These are phyloP conservation scores for Aspergillus melleus DNA, from an alignment of 2,329 filamentous ascomycete genomes.

Conservation along the genomic window DNA sequence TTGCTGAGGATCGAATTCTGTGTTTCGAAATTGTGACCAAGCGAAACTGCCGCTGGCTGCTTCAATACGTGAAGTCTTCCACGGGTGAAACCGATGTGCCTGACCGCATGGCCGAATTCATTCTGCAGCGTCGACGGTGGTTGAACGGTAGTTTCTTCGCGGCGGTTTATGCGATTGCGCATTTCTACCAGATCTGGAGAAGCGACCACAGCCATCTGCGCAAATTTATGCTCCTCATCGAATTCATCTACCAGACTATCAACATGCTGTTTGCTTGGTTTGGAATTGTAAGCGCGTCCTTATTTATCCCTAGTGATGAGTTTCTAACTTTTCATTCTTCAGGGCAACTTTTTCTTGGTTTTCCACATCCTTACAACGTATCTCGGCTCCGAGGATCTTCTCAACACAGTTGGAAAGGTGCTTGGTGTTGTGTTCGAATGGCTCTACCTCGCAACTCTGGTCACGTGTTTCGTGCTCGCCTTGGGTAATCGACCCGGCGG, in stretches of 20 bases:
- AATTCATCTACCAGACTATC: constrained; percentile 89
- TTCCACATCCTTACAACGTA: constrained; percentile 95
- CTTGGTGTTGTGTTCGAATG: constrained; percentile 92
- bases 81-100: constrained; percentile 97
- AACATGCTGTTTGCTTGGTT: constrained; percentile 99
- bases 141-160: constrained; percentile 98
- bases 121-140: constrained; percentile 94
- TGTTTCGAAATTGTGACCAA: constrained; percentile 86
- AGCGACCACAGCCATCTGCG: constrained; percentile 85
- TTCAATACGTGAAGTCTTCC: constrained; percentile 97
- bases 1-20: constrained; percentile 53
- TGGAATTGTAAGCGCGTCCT: constrained; percentile 64
- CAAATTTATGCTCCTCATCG: constrained; percentile 86
- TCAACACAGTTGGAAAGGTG: constrained; percentile 75
- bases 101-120: constrained; percentile 88
- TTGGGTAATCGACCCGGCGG: constrained; percentile 94
- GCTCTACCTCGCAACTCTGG: constrained; percentile 87
- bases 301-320: background rate
- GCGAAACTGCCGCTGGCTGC: constrained; percentile 93
- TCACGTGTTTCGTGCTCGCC: constrained; percentile 92
- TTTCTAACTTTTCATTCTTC: constrained; percentile 9
- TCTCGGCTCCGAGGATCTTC: constrained; percentile 66
- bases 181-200: constrained; percentile 95
- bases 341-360: constrained; percentile 96
- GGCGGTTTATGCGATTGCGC: constrained; percentile 88